Percentiles rank a stretch among this genome's conserved stretches.
These are phyloP conservation scores for Coniochaeta hoffmannii DNA, from an alignment of 2,329 filamentous ascomycete genomes.

Conservation along the genomic window DNA sequence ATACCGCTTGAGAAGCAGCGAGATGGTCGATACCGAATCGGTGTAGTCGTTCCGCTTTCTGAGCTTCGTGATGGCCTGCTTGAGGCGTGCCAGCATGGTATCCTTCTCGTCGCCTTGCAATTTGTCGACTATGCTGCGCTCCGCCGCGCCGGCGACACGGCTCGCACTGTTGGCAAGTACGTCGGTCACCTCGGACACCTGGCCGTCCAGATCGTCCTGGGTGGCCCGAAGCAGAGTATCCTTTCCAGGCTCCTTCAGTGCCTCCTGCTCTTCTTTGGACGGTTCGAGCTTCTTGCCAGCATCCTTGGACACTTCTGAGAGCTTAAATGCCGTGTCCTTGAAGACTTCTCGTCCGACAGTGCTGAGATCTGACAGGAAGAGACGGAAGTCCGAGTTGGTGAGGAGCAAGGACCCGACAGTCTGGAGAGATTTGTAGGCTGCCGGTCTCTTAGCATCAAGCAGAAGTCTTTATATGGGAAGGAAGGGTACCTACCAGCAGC, in stretches of 20 bases:
- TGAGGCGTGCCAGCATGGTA: slow-evolving; percentile 67
- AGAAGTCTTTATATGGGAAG: background rate
- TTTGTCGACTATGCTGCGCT: slow-evolving; percentile 67
- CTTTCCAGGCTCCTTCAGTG: slow-evolving; percentile 40
- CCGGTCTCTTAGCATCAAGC: slow-evolving; percentile 12
- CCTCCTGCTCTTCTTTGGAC: slow-evolving; percentile 50
- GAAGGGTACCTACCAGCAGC: slow-evolving; percentile 50
- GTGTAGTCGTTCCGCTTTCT: slow-evolving; percentile 74
- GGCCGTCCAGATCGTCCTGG: slow-evolving; percentile 55
- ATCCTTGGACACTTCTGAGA: slow-evolving; percentile 68
- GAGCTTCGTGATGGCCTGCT: slow-evolving; percentile 66
- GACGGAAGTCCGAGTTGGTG: slow-evolving; percentile 82
- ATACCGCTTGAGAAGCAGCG: slow-evolving; percentile 70
- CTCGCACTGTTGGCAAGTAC: slow-evolving; percentile 44
- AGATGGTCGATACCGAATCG: slow-evolving; percentile 74
- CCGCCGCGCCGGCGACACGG: slow-evolving; percentile 51
- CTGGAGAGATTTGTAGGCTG: slow-evolving; percentile 72
- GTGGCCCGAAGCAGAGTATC: slow-evolving; percentile 43
- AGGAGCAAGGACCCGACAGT: slow-evolving; percentile 80
- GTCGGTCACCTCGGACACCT: slow-evolving; percentile 46
- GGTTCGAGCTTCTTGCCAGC: slow-evolving; percentile 69
- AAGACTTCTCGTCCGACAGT: slow-evolving; percentile 79
- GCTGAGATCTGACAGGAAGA: slow-evolving; percentile 75
- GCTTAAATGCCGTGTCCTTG: slow-evolving; percentile 72
- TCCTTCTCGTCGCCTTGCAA: slow-evolving; percentile 64